Evolutionary conservation across 208 protist genomes (phyloP), one percentile per base, ranked within the genome.

Genomic region (Trypanosoma cruzi): DNA sequence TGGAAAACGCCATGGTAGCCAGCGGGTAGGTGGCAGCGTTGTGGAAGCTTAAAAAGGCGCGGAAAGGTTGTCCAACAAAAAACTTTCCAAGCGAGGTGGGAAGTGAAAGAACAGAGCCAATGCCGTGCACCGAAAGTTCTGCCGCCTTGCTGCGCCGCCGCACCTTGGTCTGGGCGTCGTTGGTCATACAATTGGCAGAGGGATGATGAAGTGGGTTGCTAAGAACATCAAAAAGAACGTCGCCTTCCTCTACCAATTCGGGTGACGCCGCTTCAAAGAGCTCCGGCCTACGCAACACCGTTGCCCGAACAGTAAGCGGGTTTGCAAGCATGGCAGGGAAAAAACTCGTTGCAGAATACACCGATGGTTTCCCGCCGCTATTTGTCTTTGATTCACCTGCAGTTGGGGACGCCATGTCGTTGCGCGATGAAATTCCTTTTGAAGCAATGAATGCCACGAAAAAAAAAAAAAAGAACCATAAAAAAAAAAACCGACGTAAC

Each of bases 11-110:
- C 14, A 82, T 40, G 34, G 73, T 53, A 11, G 50, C 48, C 13
- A 94, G 67, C 0, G 73, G 59, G 70, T 94, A 94, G 26, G 65
- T 62, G 20, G 88, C 88, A 26, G 76, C 66, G 75, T 94, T 94
- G 69, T 81, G 68, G 50, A 94, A 86, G 65, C 67, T 81, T 46
- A 94, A 55, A 61, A 94, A 79, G 1, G 88, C 88, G 24, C 75
- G 68, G 63, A 94, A 94, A 4, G 52, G 46, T 56, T 94, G 83
- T 8, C 77, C 61, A 22, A 80, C 75, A 60, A 86, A 74, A 53
- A 87, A 81, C 31, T 73, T 77, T 26, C 81, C 81, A 42, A 94
- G 56, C 31, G 72, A 76, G 48, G 67, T 53, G 0, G 88, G 88
- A 40, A 94, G 40, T 36, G 79, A 75, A 22, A 94, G 77, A 32